Percentiles rank a stretch among this genome's conserved stretches.
These are phyloP conservation scores for Exophiala phaeomuriformis DNA, from an alignment of 2,329 filamentous ascomycete species.

Conservation along the genomic window DNA sequence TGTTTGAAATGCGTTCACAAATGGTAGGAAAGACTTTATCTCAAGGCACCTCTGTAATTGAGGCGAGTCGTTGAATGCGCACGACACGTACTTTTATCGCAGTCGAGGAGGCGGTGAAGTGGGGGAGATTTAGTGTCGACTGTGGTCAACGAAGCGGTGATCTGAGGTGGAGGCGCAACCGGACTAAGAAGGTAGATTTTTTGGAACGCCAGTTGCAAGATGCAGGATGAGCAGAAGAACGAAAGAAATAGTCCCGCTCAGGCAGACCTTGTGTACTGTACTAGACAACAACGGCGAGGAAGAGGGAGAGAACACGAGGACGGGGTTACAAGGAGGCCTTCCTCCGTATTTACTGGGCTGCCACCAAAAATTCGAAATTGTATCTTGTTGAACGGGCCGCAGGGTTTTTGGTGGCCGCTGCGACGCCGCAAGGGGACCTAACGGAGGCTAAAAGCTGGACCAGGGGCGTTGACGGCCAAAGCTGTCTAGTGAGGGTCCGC, in stretches of 20 bases:
- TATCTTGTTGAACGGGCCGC: slow-evolving; percentile 1
- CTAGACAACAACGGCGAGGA: not conserved
- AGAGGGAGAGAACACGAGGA: not conserved
- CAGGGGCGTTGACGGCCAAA: not conserved
- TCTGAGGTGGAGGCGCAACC: slow-evolving; percentile 11
- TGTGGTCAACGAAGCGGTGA: not conserved
- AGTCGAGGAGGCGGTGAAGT: slow-evolving; percentile 11
- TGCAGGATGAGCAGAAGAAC: not conserved
- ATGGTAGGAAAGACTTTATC: not conserved
- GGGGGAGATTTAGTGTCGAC: slow-evolving; percentile 1
- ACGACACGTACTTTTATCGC: not conserved
- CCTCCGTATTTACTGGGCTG: not conserved
- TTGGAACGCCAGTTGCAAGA: not conserved
- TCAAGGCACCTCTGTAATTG: not conserved
- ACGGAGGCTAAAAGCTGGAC: not conserved
- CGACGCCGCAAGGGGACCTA: not conserved
- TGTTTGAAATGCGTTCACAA: slow-evolving; percentile 32
- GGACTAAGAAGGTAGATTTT: not conserved
- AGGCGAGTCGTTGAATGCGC: not conserved
- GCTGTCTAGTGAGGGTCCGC: not conserved
- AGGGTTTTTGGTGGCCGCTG: not conserved
- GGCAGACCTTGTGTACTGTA: not conserved
- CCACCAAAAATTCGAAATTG: not conserved
- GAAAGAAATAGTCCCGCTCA: not conserved
- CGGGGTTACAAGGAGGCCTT: not conserved